Base-by-base conservation (phyloP, 75 land plant species). In the Larix kaempferi region DNA sequence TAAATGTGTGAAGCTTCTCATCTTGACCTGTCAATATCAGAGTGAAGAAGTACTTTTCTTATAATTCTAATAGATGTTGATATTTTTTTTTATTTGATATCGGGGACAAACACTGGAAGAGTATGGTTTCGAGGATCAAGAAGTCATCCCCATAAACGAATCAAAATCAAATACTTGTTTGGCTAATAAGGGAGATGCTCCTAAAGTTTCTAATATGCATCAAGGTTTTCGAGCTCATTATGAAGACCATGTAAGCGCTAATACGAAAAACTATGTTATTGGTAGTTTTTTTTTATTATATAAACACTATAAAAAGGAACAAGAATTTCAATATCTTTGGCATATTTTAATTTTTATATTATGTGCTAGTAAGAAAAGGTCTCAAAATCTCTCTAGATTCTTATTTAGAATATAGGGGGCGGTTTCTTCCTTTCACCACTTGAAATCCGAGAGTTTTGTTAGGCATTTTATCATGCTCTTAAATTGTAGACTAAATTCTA, bases 71-170 rank as follows among this genome's bases (percentile, higher is more conserved):
- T 6, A 66, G 22, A 66, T 15, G 15, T 73, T 73, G 37, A 8
- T 52, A 55, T n/a, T 71, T 78, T 27, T 2, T 26, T 67, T 35
- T 52, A 71, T 19, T 81, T 90, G 95, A 80, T 97, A 89, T 72
- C 86, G 86, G 79, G 86, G 79, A 56, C 99, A 95, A 83, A 78
- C 87, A 61, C 60, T 95, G 74, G 95, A 91, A 74, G 98, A 93
- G 59, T 65, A 83, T 63, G 93, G 92, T 56, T 91, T 89, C 55
- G 81, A 78, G 39, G 83, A 79, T 3, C 71, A 52, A 11, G 74
- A 73, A 23, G 13, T 52, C 56, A 11, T 56, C 55, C 23, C 41
- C 71, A 35, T 44, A 66, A 66, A 19, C 10, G 44, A 66, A 66
- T 37, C 19, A 35, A 33, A 29, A 15, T 21, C 37, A 33, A 5